These are phyloP conservation scores for Xylaria acuta DNA, from an alignment of 495 filamentous ascomycete genomes.

Conservation along the genomic window DNA sequence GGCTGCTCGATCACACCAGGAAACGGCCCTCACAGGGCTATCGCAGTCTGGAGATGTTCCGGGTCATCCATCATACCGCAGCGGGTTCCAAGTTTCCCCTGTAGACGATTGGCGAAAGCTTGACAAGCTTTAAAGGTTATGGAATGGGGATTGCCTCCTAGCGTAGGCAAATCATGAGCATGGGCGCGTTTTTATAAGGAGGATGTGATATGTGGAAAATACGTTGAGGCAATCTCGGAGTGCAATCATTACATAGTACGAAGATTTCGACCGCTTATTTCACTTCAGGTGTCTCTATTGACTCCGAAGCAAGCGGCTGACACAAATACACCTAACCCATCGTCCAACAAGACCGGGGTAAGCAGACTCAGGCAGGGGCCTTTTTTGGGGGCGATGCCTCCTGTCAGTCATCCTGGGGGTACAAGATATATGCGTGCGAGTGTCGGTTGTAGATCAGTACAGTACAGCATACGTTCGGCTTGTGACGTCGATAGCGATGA, in stretches of 20 bases:
- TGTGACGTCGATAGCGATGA: conserved; percentile 17
- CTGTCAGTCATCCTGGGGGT: conserved; percentile 22
- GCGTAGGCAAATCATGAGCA: neutral
- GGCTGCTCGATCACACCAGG: conserved; percentile 12
- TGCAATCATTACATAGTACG: neutral
- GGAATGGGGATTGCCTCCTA: neutral
- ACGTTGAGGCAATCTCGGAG: neutral
- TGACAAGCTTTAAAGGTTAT: neutral
- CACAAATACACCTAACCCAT: conserved; percentile 30
- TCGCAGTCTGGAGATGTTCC: neutral
- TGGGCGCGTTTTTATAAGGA: neutral
- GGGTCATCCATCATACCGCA: conserved; percentile 22
- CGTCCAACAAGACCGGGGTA: conserved; percentile 24
- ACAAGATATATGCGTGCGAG: conserved; percentile 20
- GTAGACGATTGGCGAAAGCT: conserved; percentile 7
- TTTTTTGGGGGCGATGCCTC: conserved; percentile 21
- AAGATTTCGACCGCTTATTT: neutral
- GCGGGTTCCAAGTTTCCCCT: neutral
- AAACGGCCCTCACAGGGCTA: conserved; percentile 3
- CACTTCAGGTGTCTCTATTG: neutral
- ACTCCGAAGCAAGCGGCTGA: conserved; percentile 16
- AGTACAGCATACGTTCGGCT: neutral
- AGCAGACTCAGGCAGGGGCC: conserved; percentile 11
- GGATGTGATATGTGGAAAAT: neutral
- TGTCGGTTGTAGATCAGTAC: conserved; percentile 18